A percentile compares a stretch with the other conserved stretches of the same genome.
phyloP scores from a whole-genome alignment of 2,329 filamentous ascomycete species.

The Pseudocercospora pini-densiflorae region DNA sequence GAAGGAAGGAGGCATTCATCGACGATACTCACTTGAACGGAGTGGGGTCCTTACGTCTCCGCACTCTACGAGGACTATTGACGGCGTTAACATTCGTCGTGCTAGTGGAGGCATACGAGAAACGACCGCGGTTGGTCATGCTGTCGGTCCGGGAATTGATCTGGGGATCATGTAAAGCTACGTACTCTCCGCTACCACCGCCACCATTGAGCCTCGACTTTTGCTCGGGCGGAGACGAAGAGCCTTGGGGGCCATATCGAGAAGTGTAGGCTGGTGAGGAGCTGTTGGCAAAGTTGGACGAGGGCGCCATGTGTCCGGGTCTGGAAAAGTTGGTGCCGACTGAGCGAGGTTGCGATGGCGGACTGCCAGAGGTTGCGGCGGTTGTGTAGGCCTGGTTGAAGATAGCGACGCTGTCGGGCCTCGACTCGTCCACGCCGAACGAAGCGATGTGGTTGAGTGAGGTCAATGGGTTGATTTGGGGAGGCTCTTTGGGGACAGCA shows the following conservation, averaged over 20 bases:
- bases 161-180: slow-evolving; percentile 71
- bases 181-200: slow-evolving; percentile 54
- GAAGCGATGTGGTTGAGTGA: slow-evolving; percentile 57
- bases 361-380: slow-evolving; percentile 42
- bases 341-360: slow-evolving; percentile 51
- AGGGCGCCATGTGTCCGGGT: slow-evolving; percentile 30
- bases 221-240: slow-evolving; percentile 29
- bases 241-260: slow-evolving; percentile 28
- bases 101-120: slow-evolving; percentile 90
- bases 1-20: not conserved
- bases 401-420: slow-evolving; percentile 66
- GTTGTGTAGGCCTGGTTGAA: slow-evolving; percentile 47
- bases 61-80: slow-evolving; percentile 89
- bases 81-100: slow-evolving; percentile 81
- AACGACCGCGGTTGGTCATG: slow-evolving; percentile 95
- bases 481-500: slow-evolving; percentile 63
- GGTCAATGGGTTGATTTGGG: slow-evolving; percentile 56
- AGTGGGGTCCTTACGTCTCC: slow-evolving; percentile 94
- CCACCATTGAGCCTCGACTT: slow-evolving; percentile 15
- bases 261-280: slow-evolving; percentile 36
- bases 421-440: slow-evolving; percentile 67
- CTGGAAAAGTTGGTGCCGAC: slow-evolving; percentile 40
- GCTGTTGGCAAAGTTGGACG: slow-evolving; percentile 27
- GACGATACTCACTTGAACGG: slow-evolving; percentile 85
- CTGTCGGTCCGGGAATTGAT: slow-evolving; percentile 69